These are phyloP conservation scores for Adiantum capillusveneris DNA, from an alignment of 75 land plant genomes.

Conservation along the genomic window DNA sequence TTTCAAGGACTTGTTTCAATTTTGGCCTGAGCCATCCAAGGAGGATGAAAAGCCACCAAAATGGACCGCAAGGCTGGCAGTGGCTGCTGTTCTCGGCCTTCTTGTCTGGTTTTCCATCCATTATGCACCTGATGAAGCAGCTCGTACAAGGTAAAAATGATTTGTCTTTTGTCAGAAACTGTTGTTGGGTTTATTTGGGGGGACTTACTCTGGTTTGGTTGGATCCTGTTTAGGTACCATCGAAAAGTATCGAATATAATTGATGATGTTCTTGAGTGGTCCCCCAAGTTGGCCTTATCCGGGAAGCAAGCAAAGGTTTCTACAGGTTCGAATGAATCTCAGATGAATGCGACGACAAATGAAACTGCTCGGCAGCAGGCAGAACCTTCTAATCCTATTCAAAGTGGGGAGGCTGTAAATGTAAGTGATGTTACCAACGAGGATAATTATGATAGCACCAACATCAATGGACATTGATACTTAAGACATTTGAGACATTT, in stretches of 20 bases:
- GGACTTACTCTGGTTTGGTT: constrained; percentile 1
- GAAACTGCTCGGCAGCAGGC: too few relatives aligned
- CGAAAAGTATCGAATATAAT: constrained; percentile 89
- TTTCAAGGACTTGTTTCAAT: constrained; percentile 69
- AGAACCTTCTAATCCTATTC: too few relatives aligned
- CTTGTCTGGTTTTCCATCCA: constrained; percentile 65
- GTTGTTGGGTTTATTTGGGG: constrained; percentile 2
- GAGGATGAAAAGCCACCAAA: constrained; percentile 88
- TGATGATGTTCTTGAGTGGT: constrained; percentile 95
- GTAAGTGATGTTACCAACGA: too few relatives aligned
- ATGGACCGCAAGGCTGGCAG: constrained; percentile 83
- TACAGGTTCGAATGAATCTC: constrained; percentile 19
- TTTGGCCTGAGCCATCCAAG: constrained; percentile 70
- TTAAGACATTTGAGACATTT: too few relatives aligned
- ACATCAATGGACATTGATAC: too few relatives aligned
- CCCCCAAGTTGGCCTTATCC: constrained; percentile 76
- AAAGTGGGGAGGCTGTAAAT: too few relatives aligned
- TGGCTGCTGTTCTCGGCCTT: constrained; percentile 47
- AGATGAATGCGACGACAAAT: background rate
- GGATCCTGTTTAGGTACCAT: constrained; percentile 63
- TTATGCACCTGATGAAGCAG: constrained; percentile 98
- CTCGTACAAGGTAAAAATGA: constrained; percentile 66
- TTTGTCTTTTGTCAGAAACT: background rate
- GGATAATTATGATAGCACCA: too few relatives aligned
- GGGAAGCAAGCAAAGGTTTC: constrained; percentile 62